A percentile compares a stretch with the other conserved stretches of the same genome.
Conservation (phyloP, 2,329 filamentous ascomycete species). For the Thelonectria discophora region DNA sequence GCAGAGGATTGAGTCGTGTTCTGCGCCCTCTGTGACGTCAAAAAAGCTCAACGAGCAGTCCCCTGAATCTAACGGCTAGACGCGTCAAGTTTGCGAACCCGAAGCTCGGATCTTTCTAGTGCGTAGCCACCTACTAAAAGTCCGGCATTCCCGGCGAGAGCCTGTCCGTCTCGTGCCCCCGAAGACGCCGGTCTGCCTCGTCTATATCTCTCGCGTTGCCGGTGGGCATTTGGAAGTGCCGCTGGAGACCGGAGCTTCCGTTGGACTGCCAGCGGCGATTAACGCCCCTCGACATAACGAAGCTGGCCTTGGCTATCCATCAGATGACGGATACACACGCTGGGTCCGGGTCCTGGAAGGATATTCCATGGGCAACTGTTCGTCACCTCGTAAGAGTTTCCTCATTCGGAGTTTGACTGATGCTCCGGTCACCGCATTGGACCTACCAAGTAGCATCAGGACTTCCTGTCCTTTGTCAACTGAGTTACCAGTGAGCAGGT, state of each 20-base stretch:
- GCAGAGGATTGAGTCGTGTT: slow-evolving; percentile 4
- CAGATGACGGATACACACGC: too few relatives aligned
- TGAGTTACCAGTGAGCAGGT: too few relatives aligned
- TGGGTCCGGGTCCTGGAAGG: too few relatives aligned
- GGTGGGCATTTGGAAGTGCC: neutral
- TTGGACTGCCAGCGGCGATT: neutral
- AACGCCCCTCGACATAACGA: neutral
- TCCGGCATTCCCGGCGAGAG: neutral
- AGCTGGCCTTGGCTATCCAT: too few relatives aligned
- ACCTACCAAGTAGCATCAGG: neutral
- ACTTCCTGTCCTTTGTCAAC: too few relatives aligned
- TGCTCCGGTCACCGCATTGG: neutral
- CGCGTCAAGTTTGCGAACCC: neutral
- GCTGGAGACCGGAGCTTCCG: slow-evolving; percentile 14
- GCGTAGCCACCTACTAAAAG: neutral
- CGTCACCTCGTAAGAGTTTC: too few relatives aligned
- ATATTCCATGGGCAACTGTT: too few relatives aligned
- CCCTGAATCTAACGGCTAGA: neutral
- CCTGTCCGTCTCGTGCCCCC: neutral
- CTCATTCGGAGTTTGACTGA: neutral
- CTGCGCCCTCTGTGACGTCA: slow-evolving; percentile 4
- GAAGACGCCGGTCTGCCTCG: slow-evolving; percentile 5
- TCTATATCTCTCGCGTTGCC: slow-evolving; percentile 8
- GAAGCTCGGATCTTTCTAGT: neutral
- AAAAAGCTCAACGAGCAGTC: neutral